These are phyloP conservation scores for Mortierella alpina DNA, from an alignment of 192 early-diverging fungal genomes.

Conservation along the genomic window DNA sequence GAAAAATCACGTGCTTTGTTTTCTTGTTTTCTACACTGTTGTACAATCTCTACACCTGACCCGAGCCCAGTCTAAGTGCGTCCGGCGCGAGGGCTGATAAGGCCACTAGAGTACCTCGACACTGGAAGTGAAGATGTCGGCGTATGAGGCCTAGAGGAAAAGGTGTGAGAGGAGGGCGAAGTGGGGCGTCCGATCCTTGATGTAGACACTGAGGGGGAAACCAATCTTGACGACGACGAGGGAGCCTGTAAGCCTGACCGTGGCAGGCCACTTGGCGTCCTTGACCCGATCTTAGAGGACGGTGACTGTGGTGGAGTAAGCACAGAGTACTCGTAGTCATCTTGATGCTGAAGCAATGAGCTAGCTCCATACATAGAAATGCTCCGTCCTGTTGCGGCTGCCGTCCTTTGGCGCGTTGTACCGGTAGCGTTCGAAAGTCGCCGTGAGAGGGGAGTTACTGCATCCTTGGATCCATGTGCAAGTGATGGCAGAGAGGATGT, in stretches of 20 bases:
- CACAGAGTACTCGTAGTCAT: slow-evolving; percentile 20
- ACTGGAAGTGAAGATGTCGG: slow-evolving; percentile 14
- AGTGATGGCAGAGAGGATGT: slow-evolving; percentile 17
- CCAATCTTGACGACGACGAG: slow-evolving; percentile 17
- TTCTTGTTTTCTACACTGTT: no score
- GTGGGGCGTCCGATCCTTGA: slow-evolving; percentile 1
- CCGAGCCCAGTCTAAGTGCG: slow-evolving; percentile 7
- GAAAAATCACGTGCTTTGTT: no score
- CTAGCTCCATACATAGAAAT: slow-evolving; percentile 41
- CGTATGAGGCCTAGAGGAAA: slow-evolving; percentile 20
- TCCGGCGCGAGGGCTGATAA: slow-evolving; percentile 37
- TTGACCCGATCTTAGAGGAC: slow-evolving; percentile 13
- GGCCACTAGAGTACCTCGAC: slow-evolving; percentile 21
- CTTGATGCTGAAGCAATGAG: slow-evolving; percentile 4
- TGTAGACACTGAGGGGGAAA: slow-evolving; percentile 18
- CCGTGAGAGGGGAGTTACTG: slow-evolving; percentile 17
- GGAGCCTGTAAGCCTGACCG: slow-evolving; percentile 4
- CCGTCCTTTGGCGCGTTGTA: slow-evolving; percentile 7
- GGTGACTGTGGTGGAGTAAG: slow-evolving; percentile 47
- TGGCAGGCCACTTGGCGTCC: neutral
- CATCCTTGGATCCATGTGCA: slow-evolving; percentile 8
- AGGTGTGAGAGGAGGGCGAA: slow-evolving; percentile 18
- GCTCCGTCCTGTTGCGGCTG: neutral
- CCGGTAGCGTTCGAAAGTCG: slow-evolving; percentile 28
- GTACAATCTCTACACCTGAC: no score